These are phyloP conservation scores for Calonectria crousiana DNA, from an alignment of 2,329 filamentous ascomycete genomes.

Conservation along the genomic window DNA sequence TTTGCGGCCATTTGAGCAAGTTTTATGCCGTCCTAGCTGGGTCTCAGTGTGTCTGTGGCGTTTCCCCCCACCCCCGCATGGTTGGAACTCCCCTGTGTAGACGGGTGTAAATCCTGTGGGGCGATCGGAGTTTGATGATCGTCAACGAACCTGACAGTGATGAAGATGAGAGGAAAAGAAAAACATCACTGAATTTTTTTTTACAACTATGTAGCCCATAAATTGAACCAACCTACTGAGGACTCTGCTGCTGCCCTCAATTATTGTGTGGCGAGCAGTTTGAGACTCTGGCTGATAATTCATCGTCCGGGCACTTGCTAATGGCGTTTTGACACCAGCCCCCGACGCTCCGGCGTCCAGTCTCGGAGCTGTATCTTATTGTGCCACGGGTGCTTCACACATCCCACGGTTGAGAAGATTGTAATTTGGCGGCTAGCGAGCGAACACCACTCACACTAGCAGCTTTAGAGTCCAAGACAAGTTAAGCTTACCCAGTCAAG, in stretches of 20 bases:
- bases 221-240: not conserved
- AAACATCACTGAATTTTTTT: not conserved
- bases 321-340: conserved; percentile 30
- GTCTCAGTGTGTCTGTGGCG: conserved; percentile 19
- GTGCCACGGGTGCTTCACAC: not conserved
- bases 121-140: not conserved
- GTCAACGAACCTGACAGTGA: not conserved
- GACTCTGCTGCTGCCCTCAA: too few relatives aligned
- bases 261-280: not conserved
- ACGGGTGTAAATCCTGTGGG: conserved; percentile 9
- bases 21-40: conserved; percentile 48
- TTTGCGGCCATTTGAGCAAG: conserved; percentile 58
- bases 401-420: not conserved
- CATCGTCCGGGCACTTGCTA: conserved; percentile 25
- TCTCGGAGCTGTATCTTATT: conserved; percentile 4
- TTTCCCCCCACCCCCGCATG: conserved; percentile 27
- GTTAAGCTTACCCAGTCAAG: conserved; percentile 28
- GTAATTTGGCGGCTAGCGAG: not conserved
- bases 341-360: conserved; percentile 30
- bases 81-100: not conserved
- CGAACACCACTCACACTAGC: conserved; percentile 25
- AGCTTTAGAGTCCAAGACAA: not conserved
- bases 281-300: not conserved
- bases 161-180: not conserved
- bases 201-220: not conserved